These are phyloP conservation scores for Cucurbita argyrosperma DNA, from an alignment of 306 rosid species.

Conservation along the genomic window DNA sequence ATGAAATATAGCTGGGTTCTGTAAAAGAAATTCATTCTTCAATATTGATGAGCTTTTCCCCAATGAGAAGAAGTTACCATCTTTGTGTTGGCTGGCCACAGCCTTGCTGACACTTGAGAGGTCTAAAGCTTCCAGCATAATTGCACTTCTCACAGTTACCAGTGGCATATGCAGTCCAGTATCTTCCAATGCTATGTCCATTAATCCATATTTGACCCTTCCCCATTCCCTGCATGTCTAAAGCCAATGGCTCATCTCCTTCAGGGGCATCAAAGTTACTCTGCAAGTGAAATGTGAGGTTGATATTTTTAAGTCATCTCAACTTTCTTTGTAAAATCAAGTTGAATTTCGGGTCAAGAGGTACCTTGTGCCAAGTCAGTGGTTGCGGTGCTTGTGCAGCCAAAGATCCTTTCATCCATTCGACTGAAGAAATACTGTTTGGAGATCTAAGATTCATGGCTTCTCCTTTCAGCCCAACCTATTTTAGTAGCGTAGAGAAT, in stretches of 20 bases:
- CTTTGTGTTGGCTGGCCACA: conserved; percentile 89
- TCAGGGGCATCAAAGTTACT: conserved; percentile 62
- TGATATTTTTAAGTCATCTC: not conserved
- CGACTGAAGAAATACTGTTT: conserved; percentile 57
- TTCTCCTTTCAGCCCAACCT: conserved; percentile 98
- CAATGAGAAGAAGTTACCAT: conserved; percentile 36
- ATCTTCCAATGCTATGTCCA: conserved; percentile 83
- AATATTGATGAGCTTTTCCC: not conserved
- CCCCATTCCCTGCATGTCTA: conserved; percentile 96
- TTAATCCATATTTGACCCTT: conserved; percentile 99
- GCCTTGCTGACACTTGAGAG: conserved; percentile 77
- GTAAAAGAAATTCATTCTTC: not conserved
- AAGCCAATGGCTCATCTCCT: conserved; percentile 84
- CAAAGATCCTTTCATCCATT: conserved; percentile 66
- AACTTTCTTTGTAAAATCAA: conserved; percentile 1
- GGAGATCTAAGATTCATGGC: conserved; percentile 82
- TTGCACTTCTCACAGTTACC: conserved; percentile 65
- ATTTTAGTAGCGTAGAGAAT: conserved; percentile 12
- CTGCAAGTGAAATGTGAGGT: conserved; percentile 30
- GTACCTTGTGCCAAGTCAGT: conserved; percentile 96
- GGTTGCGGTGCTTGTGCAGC: conserved; percentile 57
- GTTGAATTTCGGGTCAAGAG: not conserved
- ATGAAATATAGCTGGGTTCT: conserved; percentile 6
- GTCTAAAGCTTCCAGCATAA: conserved; percentile 64
- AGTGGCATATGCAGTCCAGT: conserved; percentile 76